Conservation (phyloP, 2,329 filamentous ascomycete genomes). For the Cladobotryum mycophilum region DNA sequence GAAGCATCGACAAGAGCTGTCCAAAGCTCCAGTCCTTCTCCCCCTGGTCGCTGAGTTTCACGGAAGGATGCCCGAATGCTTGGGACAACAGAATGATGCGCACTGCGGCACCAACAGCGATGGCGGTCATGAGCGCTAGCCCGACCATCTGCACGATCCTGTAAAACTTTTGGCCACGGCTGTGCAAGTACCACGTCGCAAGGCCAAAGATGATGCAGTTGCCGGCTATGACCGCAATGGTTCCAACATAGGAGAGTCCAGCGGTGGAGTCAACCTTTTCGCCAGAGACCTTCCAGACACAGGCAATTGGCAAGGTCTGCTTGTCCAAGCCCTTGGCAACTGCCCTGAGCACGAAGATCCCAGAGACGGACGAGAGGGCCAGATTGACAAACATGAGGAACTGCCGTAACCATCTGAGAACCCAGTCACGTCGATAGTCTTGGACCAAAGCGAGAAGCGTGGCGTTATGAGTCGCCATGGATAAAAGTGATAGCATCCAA, state of each 20-base stretch:
- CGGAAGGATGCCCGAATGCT: constrained; percentile 50
- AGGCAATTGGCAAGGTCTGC: constrained; percentile 52
- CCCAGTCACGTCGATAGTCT: constrained; percentile 61
- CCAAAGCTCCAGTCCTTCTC: constrained; percentile 59
- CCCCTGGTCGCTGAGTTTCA: constrained; percentile 43
- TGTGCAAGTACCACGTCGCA: constrained; percentile 60
- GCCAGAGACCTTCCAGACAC: constrained; percentile 47
- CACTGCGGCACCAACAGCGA: constrained; percentile 52
- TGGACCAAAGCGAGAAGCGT: constrained; percentile 58
- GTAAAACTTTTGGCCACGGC: constrained; percentile 47
- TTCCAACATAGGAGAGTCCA: constrained; percentile 49
- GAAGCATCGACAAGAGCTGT: constrained; percentile 52
- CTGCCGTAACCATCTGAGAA: constrained; percentile 59
- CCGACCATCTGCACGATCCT: constrained; percentile 47
- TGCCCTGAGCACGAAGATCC: constrained; percentile 50
- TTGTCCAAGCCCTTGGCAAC: constrained; percentile 46
- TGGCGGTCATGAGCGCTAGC: constrained; percentile 48
- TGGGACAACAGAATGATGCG: constrained; percentile 53
- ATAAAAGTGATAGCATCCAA: constrained; percentile 60
- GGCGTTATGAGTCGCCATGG: constrained; percentile 59
- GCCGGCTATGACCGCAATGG: constrained; percentile 53
- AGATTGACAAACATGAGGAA: constrained; percentile 61
- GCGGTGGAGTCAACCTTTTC: constrained; percentile 29
- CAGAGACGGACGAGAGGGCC: constrained; percentile 48
- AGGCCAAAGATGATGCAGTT: constrained; percentile 54